Evolutionary conservation across 2,329 filamentous ascomycete genomes (phyloP).

Genomic region (Verticillium longisporum): DNA sequence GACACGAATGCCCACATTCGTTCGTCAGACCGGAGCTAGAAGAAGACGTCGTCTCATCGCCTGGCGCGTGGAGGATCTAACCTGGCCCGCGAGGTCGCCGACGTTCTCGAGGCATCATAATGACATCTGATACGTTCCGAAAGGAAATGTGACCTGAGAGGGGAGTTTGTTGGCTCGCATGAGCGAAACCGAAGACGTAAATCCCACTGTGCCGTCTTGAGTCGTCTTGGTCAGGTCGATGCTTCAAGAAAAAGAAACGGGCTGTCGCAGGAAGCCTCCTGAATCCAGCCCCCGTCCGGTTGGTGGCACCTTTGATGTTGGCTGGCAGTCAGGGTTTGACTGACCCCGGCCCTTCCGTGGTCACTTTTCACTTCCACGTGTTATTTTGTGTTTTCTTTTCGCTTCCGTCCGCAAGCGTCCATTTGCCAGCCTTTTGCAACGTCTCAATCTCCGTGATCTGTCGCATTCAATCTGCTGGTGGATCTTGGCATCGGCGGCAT

Average conservation of each 20-base stretch:
- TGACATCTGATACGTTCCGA: background rate
- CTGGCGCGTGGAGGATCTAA: background rate
- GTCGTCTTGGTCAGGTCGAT: too few species aligned
- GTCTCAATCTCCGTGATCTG: background rate
- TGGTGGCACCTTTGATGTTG: too few species aligned
- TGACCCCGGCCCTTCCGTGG: background rate
- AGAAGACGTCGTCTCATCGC: background rate
- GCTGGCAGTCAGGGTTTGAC: background rate
- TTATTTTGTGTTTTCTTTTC: background rate
- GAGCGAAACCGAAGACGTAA: too few species aligned
- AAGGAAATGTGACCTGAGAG: background rate
- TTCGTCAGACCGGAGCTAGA: background rate
- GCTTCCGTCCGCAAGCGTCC: background rate
- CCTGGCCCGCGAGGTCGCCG: background rate
- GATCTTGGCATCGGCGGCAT: background rate
- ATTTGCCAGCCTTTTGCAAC: background rate
- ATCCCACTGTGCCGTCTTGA: too few species aligned
- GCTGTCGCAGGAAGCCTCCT: too few species aligned
- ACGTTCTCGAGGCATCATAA: background rate
- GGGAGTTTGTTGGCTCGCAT: too few species aligned
- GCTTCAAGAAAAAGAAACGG: too few species aligned
- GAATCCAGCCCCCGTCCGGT: too few species aligned
- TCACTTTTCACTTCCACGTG: background rate
- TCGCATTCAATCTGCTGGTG: background rate
- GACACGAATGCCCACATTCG: background rate